A percentile compares a stretch with the other conserved stretches of the same genome.
Conservation (phyloP, 805 yeast genomes). For the Lachancea waltii region DNA sequence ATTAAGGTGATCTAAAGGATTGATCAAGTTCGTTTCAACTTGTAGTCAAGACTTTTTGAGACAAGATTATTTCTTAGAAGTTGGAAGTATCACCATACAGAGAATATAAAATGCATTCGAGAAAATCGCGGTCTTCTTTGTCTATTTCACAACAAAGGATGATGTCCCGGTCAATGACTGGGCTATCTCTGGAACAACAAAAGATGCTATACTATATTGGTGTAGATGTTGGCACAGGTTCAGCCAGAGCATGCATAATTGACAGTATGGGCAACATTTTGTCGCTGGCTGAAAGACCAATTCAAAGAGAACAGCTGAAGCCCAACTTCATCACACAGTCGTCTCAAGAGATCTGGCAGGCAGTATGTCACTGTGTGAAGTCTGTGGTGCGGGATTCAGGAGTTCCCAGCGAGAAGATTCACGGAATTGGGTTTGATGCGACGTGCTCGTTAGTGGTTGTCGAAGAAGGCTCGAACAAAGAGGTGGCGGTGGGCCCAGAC, state of each 20-base stretch:
- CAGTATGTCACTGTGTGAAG: conserved; percentile 75
- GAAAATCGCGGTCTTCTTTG: conserved; percentile 20
- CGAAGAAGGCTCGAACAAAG: conserved; percentile 54
- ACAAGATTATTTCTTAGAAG: too few species aligned
- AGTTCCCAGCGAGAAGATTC: conserved; percentile 57
- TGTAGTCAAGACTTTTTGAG: too few species aligned
- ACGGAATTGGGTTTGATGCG: conserved; percentile 94
- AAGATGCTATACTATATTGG: conserved; percentile 52
- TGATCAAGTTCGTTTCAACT: too few species aligned
- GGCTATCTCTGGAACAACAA: conserved; percentile 14
- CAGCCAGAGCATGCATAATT: conserved; percentile 90
- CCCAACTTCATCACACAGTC: conserved; percentile 78
- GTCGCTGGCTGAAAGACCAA: conserved; percentile 72
- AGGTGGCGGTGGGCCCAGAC: conserved; percentile 90
- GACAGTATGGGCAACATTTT: conserved; percentile 77
- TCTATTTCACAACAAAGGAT: conserved; percentile 23
- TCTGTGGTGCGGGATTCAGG: conserved; percentile 68
- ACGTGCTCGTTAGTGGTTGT: conserved; percentile 91
- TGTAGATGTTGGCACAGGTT: conserved; percentile 96
- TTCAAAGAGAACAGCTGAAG: conserved; percentile 67
- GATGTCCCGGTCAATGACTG: conserved; percentile 19
- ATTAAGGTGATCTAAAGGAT: too few species aligned
- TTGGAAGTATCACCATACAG: too few species aligned
- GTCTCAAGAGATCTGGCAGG: conserved; percentile 85
- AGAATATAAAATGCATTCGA: conserved; percentile 6